Base-by-base conservation (phyloP, 192 early-diverging fungal species). In the Backusella morwellensis region DNA sequence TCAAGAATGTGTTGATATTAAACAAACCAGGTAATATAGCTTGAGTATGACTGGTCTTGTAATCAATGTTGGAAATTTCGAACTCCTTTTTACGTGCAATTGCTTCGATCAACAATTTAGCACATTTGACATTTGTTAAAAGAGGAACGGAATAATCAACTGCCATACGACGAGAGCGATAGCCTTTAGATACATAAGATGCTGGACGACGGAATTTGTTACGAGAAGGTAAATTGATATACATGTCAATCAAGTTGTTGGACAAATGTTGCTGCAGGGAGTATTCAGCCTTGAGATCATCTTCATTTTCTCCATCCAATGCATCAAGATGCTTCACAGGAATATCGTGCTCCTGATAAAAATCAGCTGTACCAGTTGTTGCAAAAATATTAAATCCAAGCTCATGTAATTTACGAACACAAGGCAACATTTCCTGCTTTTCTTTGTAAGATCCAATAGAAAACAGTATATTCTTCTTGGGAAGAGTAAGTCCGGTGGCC, bases 391-490 rank as follows among this genome's bases (percentile, higher is more conserved):
- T 89, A 90, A 90, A 99, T 23, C 98, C 98, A 69, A 96, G 82
- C 54, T 94, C 83, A 68, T 92, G 92, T 19, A 99, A 86, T 38
- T 90, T 91, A 74, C 88, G 86, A 72, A 98, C 95, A 26, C 95
- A 95, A 21, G 95, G 93, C 75, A 99, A 77, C 88, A 99, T 92
- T 86, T 99, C 97, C 70, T 91, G 83, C 87, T 99, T 99, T 85
- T 99, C 98, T 90, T 99, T 99, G 90, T 91, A 99, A 40, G 95
- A 96, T 56, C 97, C 98, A 72, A 99, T 97, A 23, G 98, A 99
- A 38, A 99, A 79, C 72, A 99, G 80, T 68, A 98, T 89, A 86
- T 99, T 99, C 91, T 97, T 96, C 86, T 96, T 91, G 59, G 98
- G 98, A 66, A 96, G 86, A 42, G 86, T 88, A 83, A 99, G 96